phyloP scores from a whole-genome alignment of 768 basidiomycete species.

The Tylopilus rubrobrunneus region DNA sequence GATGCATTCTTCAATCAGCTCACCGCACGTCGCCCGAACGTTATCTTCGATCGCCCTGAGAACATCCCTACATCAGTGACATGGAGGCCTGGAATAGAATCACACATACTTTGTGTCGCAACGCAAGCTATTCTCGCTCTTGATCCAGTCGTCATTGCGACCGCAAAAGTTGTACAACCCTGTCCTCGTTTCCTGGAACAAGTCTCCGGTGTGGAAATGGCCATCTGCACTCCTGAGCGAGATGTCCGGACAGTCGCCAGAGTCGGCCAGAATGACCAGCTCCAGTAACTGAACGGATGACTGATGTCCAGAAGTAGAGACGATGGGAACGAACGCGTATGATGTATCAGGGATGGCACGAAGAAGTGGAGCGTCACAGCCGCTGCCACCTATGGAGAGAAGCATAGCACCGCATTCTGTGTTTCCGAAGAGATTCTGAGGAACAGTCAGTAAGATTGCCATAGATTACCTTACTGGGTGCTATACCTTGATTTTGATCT shows the following conservation, averaged over 20 bases:
- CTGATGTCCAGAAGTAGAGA: slow-evolving; percentile 44
- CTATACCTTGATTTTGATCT: slow-evolving; percentile 60
- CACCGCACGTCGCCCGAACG: slow-evolving; percentile 59
- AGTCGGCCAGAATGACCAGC: slow-evolving; percentile 63
- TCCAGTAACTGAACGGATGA: slow-evolving; percentile 59
- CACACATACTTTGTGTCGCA: slow-evolving; percentile 65
- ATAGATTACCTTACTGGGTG: slow-evolving; percentile 11
- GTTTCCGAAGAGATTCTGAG: slow-evolving; percentile 74
- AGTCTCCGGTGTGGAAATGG: slow-evolving; percentile 76
- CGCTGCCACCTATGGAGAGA: slow-evolving; percentile 52
- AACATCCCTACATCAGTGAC: slow-evolving; percentile 7
- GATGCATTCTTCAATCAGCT: slow-evolving; percentile 61
- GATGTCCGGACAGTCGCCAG: slow-evolving; percentile 63
- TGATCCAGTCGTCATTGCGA: slow-evolving; percentile 84
- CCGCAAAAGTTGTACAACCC: slow-evolving; percentile 65
- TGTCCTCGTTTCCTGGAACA: slow-evolving; percentile 60
- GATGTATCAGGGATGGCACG: slow-evolving; percentile 56
- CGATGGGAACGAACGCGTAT: slow-evolving; percentile 64
- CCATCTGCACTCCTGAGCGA: slow-evolving; percentile 60
- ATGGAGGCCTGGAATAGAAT: not conserved
- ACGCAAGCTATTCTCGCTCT: slow-evolving; percentile 71
- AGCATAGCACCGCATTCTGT: slow-evolving; percentile 79
- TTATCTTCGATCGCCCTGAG: slow-evolving; percentile 74
- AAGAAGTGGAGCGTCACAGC: slow-evolving; percentile 49
- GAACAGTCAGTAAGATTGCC: not conserved